These are phyloP conservation scores for Phaeosphaeriaceae sp. DNA, from an alignment of 2,329 filamentous ascomycete genomes.

Conservation along the genomic window DNA sequence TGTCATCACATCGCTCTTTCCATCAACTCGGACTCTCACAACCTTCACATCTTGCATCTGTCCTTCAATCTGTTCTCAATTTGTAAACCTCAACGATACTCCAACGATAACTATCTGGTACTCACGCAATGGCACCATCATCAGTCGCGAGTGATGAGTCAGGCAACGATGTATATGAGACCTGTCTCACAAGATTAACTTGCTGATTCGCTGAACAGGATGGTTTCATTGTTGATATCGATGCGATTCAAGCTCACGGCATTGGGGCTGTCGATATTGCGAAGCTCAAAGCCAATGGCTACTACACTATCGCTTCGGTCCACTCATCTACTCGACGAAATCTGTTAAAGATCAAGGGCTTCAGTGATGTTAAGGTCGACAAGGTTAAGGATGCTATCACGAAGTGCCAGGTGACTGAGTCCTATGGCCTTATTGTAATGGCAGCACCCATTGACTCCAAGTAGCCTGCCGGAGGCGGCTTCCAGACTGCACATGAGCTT, in stretches of 20 bases:
- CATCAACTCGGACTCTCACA: slow-evolving; percentile 1
- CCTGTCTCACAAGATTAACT: neutral
- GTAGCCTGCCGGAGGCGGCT: slow-evolving; percentile 64
- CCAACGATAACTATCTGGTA: slow-evolving; percentile 3
- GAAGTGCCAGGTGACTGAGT: slow-evolving; percentile 61
- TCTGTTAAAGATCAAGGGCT: slow-evolving; percentile 71
- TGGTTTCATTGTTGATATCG: slow-evolving; percentile 68
- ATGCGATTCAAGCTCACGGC: slow-evolving; percentile 69
- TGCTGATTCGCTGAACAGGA: slow-evolving; percentile 43
- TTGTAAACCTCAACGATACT: slow-evolving; percentile 7
- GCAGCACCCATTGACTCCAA: slow-evolving; percentile 13
- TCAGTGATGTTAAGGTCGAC: slow-evolving; percentile 73
- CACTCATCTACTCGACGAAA: slow-evolving; percentile 65
- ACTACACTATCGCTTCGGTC: slow-evolving; percentile 68
- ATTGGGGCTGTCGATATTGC: slow-evolving; percentile 70
- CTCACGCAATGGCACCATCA: slow-evolving; percentile 47
- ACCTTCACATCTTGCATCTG: neutral
- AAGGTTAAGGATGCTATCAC: slow-evolving; percentile 72
- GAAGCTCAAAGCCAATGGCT: slow-evolving; percentile 68
- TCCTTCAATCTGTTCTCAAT: neutral
- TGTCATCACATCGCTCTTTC: slow-evolving; percentile 16
- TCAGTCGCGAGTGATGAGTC: slow-evolving; percentile 62
- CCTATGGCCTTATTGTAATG: neutral
- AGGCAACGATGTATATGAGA: slow-evolving; percentile 53
- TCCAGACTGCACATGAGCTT: slow-evolving; percentile 71